Base-by-base conservation (phyloP, 2,329 filamentous ascomycete species). In the Penicillium hordei region DNA sequence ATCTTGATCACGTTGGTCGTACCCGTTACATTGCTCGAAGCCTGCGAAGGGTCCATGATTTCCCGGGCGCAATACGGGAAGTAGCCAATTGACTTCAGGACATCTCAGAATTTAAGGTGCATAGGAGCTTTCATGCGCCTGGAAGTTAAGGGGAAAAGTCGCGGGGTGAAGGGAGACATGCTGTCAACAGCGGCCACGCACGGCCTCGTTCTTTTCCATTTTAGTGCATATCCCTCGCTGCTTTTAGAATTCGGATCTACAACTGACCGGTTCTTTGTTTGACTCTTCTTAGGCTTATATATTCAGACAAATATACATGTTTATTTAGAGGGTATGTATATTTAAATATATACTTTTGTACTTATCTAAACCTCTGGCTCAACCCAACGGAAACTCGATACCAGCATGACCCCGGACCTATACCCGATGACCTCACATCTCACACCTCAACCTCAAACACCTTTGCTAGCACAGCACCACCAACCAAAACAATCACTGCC, bases 21-120 rank as follows among this genome's bases (percentile, higher is more conserved):
- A 90, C 88, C 88, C 72, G 88, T 90, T 70, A 91, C 89, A 82
- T 91, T 80, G 70, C 68, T 91, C 67, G 88, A 90, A 68, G 86
- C 70, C 62, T 75, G 71, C 53, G 72, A 73, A 64, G 73, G 66
- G 67, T 77, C 76, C 76, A 78, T 78, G 65, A 66, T 70, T 71
- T 67, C 67, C 68, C 70, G 60, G 62, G 55, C 57, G 58, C 65
- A 60, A 62, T 66, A 68, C 60, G 65, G 65, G 65, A 61, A 50
- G 49, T 55, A 44, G 36, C 57, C 59, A 64, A 64, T 67, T 59
- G 59, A 50, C 43, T 50, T 62, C 57, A 65, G 55, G 57, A 53
- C 73, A 75, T 75, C 43, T 29, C 49, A 52, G n/a, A 36, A 21
- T 12, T 43, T 27, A 53, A 34, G 21, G 19, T 46, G 27, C 43